Percentiles rank a stretch among this genome's conserved stretches.
These are phyloP conservation scores for Mortierella claussenii DNA, from an alignment of 192 early-diverging fungal genomes.

Conservation along the genomic window DNA sequence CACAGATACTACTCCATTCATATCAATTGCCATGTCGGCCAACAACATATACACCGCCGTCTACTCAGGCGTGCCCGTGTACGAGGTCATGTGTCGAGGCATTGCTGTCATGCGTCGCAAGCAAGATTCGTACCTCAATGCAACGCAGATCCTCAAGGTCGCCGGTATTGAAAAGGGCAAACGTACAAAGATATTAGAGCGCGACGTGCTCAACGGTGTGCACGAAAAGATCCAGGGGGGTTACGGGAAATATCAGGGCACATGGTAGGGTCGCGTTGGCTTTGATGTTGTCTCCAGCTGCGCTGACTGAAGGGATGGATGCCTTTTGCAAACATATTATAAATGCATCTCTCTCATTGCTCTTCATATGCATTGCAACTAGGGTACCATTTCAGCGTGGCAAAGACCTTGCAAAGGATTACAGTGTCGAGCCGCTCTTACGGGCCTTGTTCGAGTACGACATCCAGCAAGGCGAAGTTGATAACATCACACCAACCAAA, in stretches of 20 bases:
- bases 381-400: slow-evolving; percentile 91
- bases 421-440: slow-evolving; percentile 76
- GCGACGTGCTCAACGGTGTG: slow-evolving; percentile 78
- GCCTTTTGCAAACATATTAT: background rate
- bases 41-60: slow-evolving; percentile 65
- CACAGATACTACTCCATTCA: too few relatives aligned
- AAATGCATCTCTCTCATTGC: background rate
- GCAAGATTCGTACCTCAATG: slow-evolving; percentile 86
- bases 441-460: slow-evolving; percentile 86
- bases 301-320: too few relatives aligned
- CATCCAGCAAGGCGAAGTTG: slow-evolving; percentile 59
- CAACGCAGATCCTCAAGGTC: slow-evolving; percentile 93
- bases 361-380: background rate
- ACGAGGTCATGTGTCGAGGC: slow-evolving; percentile 78
- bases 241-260: slow-evolving; percentile 95
- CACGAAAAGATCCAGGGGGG: slow-evolving; percentile 98
- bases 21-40: too few relatives aligned
- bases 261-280: slow-evolving; percentile 64
- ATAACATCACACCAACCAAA: slow-evolving; percentile 57
- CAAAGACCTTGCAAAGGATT: slow-evolving; percentile 85
- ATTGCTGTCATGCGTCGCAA: slow-evolving; percentile 85
- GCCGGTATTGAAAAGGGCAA: slow-evolving; percentile 88
- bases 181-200: slow-evolving; percentile 90
- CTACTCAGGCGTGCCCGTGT: slow-evolving; percentile 78
- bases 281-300: background rate